Conservation (phyloP, 805 yeast genomes). For the Ogataea thermomethanolica region DNA sequence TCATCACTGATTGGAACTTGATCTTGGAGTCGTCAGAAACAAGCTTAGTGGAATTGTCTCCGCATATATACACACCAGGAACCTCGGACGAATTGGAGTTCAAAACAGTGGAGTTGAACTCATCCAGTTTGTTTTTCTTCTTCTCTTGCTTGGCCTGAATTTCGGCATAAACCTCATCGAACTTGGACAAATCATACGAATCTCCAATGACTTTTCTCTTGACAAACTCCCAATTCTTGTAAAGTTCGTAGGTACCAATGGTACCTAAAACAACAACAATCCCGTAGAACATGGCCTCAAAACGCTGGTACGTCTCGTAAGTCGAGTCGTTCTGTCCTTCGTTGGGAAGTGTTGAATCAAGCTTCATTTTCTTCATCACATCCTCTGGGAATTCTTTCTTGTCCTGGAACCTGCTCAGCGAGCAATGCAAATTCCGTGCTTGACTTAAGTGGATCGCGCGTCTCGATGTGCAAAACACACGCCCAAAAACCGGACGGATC, state of each 20-base stretch:
- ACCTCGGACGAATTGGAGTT: slow-evolving; percentile 37
- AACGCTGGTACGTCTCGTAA: slow-evolving; percentile 40
- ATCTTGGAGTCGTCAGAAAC: slow-evolving; percentile 25
- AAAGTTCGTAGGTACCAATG: slow-evolving; percentile 39
- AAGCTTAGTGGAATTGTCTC: slow-evolving; percentile 44
- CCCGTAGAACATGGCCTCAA: slow-evolving; percentile 46
- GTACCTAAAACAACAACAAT: slow-evolving; percentile 37
- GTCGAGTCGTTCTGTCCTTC: slow-evolving; percentile 19
- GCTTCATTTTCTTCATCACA: not conserved
- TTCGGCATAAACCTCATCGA: slow-evolving; percentile 38
- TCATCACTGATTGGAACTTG: slow-evolving; percentile 47
- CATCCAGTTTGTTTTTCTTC: slow-evolving; percentile 18
- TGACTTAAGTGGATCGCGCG: too few relatives aligned
- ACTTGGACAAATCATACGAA: slow-evolving; percentile 31
- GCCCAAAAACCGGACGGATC: too few relatives aligned
- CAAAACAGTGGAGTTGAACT: slow-evolving; percentile 25
- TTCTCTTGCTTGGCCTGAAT: slow-evolving; percentile 22
- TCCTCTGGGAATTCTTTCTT: not conserved
- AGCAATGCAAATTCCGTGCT: not conserved
- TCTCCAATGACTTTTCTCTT: slow-evolving; percentile 34
- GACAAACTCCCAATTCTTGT: slow-evolving; percentile 39
- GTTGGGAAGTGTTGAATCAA: slow-evolving; percentile 2
- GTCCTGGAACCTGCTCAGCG: not conserved
- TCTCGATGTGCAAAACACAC: too few relatives aligned
- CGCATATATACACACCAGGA: slow-evolving; percentile 66